Evolutionary conservation across 2,329 filamentous ascomycete genomes (phyloP).

Genomic region (Pseudodiploospora longispora): DNA sequence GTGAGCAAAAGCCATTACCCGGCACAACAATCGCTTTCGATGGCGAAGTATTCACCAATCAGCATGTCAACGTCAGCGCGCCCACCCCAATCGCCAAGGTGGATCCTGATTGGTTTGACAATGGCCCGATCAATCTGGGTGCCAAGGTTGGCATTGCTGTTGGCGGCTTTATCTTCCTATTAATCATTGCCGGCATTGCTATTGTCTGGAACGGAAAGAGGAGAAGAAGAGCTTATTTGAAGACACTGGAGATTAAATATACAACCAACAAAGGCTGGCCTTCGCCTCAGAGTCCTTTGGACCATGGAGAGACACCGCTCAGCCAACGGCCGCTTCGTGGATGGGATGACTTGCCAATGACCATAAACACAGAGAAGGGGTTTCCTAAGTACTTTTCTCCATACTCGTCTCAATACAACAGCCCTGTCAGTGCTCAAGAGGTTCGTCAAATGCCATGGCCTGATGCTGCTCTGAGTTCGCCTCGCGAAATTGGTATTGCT

Average conservation of each 20-base stretch:
- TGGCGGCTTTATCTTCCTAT: constrained; percentile 39
- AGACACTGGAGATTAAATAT: constrained; percentile 35
- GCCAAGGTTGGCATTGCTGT: constrained; percentile 52
- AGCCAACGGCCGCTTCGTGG: constrained; percentile 17
- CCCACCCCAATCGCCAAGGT: constrained; percentile 35
- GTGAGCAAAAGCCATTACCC: constrained; percentile 39
- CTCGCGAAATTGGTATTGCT: constrained; percentile 12
- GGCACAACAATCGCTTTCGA: constrained; percentile 41
- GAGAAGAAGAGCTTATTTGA: constrained; percentile 43
- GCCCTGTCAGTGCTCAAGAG: constrained; percentile 42
- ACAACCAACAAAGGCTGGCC: constrained; percentile 33
- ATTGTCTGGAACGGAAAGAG: constrained; percentile 51
- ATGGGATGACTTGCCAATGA: constrained; percentile 41
- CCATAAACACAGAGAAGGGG: constrained; percentile 29
- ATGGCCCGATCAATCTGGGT: constrained; percentile 41
- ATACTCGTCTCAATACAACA: constrained; percentile 52
- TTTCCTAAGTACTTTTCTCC: constrained; percentile 48
- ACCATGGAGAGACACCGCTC: constrained; percentile 19
- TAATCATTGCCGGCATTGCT: constrained; percentile 40
- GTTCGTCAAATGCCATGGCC: constrained; percentile 30
- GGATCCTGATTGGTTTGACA: constrained; percentile 30
- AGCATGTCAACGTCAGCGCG: constrained; percentile 39
- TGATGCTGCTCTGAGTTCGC: constrained; percentile 6
- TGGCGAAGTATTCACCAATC: constrained; percentile 44
- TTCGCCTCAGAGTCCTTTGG: constrained; percentile 18